phyloP scores from a whole-genome alignment of 257 asterid genomes.

The Solanum bulbocastanum region DNA sequence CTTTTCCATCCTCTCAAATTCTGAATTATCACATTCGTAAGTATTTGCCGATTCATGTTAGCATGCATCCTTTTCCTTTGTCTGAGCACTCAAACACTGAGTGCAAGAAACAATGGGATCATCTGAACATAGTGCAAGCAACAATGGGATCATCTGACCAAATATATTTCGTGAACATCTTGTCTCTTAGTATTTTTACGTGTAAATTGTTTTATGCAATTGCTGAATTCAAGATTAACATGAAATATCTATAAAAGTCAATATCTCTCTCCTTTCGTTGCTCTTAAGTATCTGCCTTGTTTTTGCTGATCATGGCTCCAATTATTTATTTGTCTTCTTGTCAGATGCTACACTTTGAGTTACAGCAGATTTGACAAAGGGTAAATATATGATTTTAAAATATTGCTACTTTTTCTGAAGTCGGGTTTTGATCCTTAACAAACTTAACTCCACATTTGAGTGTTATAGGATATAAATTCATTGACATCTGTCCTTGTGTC shows the following conservation, averaged over 20 bases:
- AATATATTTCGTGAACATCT: background rate
- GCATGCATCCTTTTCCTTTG: background rate
- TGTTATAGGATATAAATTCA: background rate
- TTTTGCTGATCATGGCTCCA: background rate
- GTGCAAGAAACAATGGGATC: background rate
- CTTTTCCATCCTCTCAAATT: background rate
- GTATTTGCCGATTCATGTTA: background rate
- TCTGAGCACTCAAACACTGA: background rate
- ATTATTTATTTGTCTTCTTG: background rate
- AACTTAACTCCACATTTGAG: background rate
- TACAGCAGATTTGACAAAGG: background rate
- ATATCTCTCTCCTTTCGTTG: background rate
- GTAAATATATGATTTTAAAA: background rate
- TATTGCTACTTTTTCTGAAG: background rate
- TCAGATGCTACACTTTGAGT: background rate
- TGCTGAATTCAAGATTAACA: background rate
- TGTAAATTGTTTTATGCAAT: background rate
- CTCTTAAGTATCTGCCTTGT: background rate
- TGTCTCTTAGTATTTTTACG: background rate
- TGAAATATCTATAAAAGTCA: background rate
- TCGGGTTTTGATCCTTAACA: background rate
- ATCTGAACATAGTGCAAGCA: background rate
- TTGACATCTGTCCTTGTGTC: background rate
- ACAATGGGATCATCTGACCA: background rate
- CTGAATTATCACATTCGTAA: background rate